Conservation (phyloP, 2,329 filamentous ascomycete species). For the Sporothrix inflata region DNA sequence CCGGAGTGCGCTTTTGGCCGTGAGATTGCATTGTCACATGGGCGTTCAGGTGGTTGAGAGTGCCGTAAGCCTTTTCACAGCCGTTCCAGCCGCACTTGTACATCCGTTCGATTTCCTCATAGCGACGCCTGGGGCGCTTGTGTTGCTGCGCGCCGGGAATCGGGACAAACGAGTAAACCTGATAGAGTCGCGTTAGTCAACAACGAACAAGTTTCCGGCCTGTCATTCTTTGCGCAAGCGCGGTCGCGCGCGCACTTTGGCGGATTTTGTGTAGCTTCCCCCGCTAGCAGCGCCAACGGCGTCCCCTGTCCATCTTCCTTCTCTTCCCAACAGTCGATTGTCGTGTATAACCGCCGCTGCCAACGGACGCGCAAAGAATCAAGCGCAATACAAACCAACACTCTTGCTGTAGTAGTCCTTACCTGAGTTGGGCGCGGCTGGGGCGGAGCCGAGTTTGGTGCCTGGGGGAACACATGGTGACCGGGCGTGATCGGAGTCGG, state of each 20-base stretch:
- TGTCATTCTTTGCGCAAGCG: not conserved
- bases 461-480: conserved; percentile 59
- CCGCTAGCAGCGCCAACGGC: not conserved
- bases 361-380: not conserved
- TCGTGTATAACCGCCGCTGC: not conserved
- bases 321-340: not conserved
- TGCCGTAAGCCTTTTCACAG: conserved; percentile 98
- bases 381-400: not conserved
- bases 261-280: not conserved
- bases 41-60: conserved; percentile 94
- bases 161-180: conserved; percentile 97
- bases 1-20: conserved; percentile 89
- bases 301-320: not conserved
- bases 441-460: conserved; percentile 58
- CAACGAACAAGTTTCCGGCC: not conserved
- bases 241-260: not conserved
- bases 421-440: conserved; percentile 64
- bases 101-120: conserved; percentile 99
- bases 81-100: conserved; percentile 99
- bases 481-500: conserved; percentile 55
- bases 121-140: conserved; percentile 88
- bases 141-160: conserved; percentile 97
- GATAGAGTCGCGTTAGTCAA: conserved; percentile 39
- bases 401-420: conserved; percentile 40
- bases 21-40: conserved; percentile 99